A percentile compares a stretch with the other conserved stretches of the same genome.
Conservation (phyloP, 345 rosid genomes). For the Eucalyptus coolabah region DNA sequence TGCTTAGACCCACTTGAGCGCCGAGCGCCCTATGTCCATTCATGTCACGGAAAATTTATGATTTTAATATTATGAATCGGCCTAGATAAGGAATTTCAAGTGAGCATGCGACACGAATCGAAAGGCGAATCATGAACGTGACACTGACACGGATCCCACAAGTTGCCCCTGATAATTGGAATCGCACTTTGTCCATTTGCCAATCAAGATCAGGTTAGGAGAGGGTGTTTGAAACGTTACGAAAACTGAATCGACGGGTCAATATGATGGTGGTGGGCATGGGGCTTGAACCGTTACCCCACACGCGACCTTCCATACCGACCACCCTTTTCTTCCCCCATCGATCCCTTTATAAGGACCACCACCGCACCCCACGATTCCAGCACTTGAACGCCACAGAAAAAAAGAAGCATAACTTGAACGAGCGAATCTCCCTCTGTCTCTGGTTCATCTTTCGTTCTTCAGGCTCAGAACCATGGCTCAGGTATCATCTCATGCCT, state of each 20-base stretch:
- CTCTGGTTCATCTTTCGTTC: not conserved
- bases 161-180: not conserved
- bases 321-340: fast-evolving
- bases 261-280: not conserved
- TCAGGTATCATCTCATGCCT: not conserved
- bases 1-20: fast-evolving
- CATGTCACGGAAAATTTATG: not conserved
- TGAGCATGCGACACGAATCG: not conserved
- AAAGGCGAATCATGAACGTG: not conserved
- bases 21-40: not conserved
- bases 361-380: not conserved
- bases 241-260: not conserved
- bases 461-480: not conserved
- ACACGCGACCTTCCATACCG: not conserved
- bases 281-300: not conserved
- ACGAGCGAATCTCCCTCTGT: not conserved
- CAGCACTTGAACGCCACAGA: not conserved
- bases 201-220: not conserved
- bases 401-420: not conserved
- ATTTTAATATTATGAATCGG: not conserved
- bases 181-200: not conserved
- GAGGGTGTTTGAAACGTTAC: not conserved
- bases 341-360: not conserved
- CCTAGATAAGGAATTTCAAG: not conserved
- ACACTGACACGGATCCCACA: not conserved